Base-by-base conservation (phyloP, 208 protist genomes). In the Porcisia hertigi region DNA sequence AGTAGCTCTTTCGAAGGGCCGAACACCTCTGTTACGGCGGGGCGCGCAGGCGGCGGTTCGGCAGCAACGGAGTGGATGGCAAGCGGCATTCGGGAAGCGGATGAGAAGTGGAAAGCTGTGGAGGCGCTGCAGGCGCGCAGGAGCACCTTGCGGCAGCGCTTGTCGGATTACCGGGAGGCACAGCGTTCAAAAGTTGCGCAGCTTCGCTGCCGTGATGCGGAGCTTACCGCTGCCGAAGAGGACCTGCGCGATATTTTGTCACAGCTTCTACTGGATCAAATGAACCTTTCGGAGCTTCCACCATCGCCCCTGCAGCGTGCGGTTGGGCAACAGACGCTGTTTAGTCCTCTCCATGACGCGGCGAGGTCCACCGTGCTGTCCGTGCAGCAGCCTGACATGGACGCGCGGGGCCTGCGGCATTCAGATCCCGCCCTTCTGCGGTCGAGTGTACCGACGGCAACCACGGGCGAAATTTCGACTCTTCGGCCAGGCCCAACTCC, bases 181-280 rank as follows among this genome's bases (percentile, higher is more conserved):
- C 58, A 60, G 1, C 53, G 39, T 7, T 1, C 25, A 8, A 34
- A 23, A 1, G 25, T 8, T 45, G 52, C 66, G 11, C 55, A 53
- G 66, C 34, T 79, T 43, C 58, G 45, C 52, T 47, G 58, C 66
- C 65, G 57, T 20, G 75, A 63, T 18, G 75, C 60, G 6, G 66
- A 62, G 3, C 55, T 79, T 49, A 34, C 36, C 54, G 9, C 41
- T 9, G 70, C 75, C 0, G 66, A 72, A 23, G 66, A 72, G 4
- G 75, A 79, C 47, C 57, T 79, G 66, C 62, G 67, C 8, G 3
- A 30, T 6, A 34, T 77, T 4, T 41, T 71, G 52, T 14, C 34
- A 5, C 52, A 77, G 53, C 34, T 77, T n/a, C 0, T 45, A 16
- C 3, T 23, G 34, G 43, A 77, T 41, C 62, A 34, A 1, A 34